Evolutionary conservation across 2,329 filamentous ascomycete species (phyloP), one percentile per base, ranked within the genome.

Genomic region (Fusarium tupiense): DNA sequence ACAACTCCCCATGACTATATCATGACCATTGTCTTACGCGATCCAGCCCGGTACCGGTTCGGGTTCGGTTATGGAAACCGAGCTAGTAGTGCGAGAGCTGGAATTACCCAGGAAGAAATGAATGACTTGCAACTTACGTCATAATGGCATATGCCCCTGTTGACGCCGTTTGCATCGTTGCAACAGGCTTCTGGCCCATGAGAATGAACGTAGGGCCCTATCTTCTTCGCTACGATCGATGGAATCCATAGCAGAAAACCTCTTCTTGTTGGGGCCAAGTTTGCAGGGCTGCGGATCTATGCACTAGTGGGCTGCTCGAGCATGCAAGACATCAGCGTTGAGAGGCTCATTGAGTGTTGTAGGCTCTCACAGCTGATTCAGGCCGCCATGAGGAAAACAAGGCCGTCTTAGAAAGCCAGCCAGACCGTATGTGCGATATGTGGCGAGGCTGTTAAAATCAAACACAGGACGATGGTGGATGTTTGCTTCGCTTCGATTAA

Each of bases 321-420:
- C 9, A 66, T 87, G 29, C 83, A 86, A 72, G 85, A 84, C 1
- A 74, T 86, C 31, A 83, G 82, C 59, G 80, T 82, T 74, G 84
- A 73, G 62, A 86, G 17, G 72, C 76, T 10, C 79, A 83, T 17
- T 86, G 83, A 83, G 87, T 88, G 64, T 62, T 52, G 38, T 67
- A 44, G 52, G 63, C 66, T 38, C 44, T 44, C n/a, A 43, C 59
- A 62, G 17, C 49, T 54, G 64, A 26, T 11, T 52, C 33, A 19
- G 17, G n/a, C 26, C 16, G 40, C 38, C 20, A 60, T 29, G 38
- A 64, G 31, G 20, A 60, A 24, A 60, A 43, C 26, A 58, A 29
- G 52, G 8, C 26, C 17, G 44, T 38, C 57, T 37, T 29, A 37
- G 35, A 14, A 41, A 64, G 35, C 41, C 50, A 29, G 40, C 13